phyloP scores from a whole-genome alignment of 176 grass and related monocot species.

The Urochloa ruziziensis region DNA sequence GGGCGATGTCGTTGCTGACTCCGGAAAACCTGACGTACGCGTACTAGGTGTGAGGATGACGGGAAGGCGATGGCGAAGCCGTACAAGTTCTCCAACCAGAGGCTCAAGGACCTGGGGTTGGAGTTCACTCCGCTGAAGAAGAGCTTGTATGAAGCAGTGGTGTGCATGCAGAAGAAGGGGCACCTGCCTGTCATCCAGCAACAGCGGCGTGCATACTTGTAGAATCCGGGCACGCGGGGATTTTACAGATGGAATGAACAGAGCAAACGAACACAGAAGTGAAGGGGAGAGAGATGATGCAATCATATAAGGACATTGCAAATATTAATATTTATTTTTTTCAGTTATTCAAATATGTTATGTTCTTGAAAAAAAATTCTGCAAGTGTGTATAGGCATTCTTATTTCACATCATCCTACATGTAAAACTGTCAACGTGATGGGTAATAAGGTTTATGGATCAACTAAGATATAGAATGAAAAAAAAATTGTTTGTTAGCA shows the following conservation, averaged over 20 bases:
- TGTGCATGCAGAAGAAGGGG: conserved; percentile 27
- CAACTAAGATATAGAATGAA: not conserved
- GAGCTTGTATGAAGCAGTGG: conserved; percentile 24
- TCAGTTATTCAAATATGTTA: not conserved
- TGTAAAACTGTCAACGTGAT: not conserved
- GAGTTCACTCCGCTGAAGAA: conserved; percentile 36
- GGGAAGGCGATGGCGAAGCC: conserved; percentile 20
- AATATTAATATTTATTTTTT: not conserved
- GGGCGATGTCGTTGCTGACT: not conserved
- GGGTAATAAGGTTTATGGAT: not conserved
- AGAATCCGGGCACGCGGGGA: not conserved
- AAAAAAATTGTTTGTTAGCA: not conserved
- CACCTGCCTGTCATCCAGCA: not conserved
- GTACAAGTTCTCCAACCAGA: conserved; percentile 44
- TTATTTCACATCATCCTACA: not conserved
- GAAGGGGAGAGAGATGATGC: not conserved
- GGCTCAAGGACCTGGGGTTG: conserved; percentile 34
- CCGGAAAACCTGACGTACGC: not conserved
- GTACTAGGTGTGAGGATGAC: conserved; percentile 27
- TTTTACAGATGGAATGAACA: not conserved
- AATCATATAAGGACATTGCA: not conserved
- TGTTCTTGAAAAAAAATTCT: not conserved
- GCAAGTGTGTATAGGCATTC: not conserved
- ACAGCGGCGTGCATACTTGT: not conserved
- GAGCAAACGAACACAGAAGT: not conserved